Base-by-base conservation (phyloP, 2,329 filamentous ascomycete genomes). In the Neonectria ditissima region DNA sequence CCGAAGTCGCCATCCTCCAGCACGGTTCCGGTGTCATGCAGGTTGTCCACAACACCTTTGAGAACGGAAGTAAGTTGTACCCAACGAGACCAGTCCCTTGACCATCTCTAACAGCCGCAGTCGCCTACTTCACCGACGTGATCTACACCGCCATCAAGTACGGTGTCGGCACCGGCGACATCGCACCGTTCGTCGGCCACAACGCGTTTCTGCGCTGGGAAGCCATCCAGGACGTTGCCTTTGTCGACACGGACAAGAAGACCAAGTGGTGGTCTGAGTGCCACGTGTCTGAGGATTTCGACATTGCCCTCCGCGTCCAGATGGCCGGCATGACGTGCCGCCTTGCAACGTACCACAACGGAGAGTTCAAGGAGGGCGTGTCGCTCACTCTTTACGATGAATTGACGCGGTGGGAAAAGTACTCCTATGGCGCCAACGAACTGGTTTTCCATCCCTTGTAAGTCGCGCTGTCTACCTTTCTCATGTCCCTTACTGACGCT, bases 111-210 rank as follows among this genome's bases (percentile, higher is more conserved):
- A 45, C 13, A 24, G 0, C 7, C 11, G 5, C 20, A 45, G 43
- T 92, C 72, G 92, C 91, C 1, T 94, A 91, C 80, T 93, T 94
- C 79, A 94, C 91, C 44, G 89, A 93, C 73, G 84, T 94, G 55
- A 88, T 94, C 70, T 94, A 93, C 80, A 89, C 87, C 0, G 87
- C 89, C 34, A 93, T 93, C 71, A 83, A 86, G 26, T 93, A 89
- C 72, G 87, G 88, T 20, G 90, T 93, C 28, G 86, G 88, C 7
- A 90, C 87, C 54, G 91, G 91, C 5, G 91, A 94, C 56, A 86
- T 91, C 7, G 89, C 91, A 0, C 91, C 90, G 0, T 93, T 93
- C 69, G 91, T 93, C 65, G 91, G 91, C 1, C 91, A 93, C 80
- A 93, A 93, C 72, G 91, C 91, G 1, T 87, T 93, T 63, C 81